A percentile compares a stretch with the other conserved stretches of the same genome.
Conservation (phyloP, 495 filamentous ascomycete genomes). For the Trichocladium antarcticum region DNA sequence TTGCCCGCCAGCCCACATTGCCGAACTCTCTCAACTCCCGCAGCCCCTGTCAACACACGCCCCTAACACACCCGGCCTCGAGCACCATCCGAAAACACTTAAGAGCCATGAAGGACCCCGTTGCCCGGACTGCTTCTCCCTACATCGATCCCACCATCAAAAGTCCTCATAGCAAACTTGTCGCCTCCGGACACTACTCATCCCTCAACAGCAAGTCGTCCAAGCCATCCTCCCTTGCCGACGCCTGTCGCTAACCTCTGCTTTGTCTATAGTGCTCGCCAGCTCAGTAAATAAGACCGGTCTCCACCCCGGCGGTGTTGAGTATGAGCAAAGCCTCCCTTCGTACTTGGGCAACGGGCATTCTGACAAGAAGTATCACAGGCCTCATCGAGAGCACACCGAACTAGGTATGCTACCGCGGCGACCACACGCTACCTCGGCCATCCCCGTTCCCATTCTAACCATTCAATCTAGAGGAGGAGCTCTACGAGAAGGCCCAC, state of each 20-base stretch:
- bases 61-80: constrained; percentile 10
- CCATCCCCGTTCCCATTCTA: constrained; percentile 7
- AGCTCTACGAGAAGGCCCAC: constrained; percentile 94
- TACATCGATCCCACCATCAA: constrained; percentile 39
- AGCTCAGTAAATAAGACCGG: constrained; percentile 78
- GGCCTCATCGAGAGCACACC: constrained; percentile 77
- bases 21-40: constrained; percentile 16
- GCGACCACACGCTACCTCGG: background rate
- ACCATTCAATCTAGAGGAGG: constrained; percentile 52
- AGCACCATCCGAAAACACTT: constrained; percentile 20
- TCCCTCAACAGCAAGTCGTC: constrained; percentile 33
- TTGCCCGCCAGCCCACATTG: constrained; percentile 15
- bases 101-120: constrained; percentile 43
- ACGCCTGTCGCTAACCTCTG: background rate
- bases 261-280: constrained; percentile 47
- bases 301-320: constrained; percentile 80
- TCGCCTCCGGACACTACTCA: constrained; percentile 27
- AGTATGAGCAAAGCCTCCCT: constrained; percentile 50
- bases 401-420: constrained; percentile 52
- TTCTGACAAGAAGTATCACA: constrained; percentile 27
- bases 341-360: constrained; percentile 3
- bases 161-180: constrained; percentile 28
- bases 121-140: constrained; percentile 38
- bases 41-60: constrained; percentile 17
- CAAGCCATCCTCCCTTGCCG: background rate